phyloP scores from a whole-genome alignment of 2,329 filamentous ascomycete species.

The Paecilomyces niveus region DNA sequence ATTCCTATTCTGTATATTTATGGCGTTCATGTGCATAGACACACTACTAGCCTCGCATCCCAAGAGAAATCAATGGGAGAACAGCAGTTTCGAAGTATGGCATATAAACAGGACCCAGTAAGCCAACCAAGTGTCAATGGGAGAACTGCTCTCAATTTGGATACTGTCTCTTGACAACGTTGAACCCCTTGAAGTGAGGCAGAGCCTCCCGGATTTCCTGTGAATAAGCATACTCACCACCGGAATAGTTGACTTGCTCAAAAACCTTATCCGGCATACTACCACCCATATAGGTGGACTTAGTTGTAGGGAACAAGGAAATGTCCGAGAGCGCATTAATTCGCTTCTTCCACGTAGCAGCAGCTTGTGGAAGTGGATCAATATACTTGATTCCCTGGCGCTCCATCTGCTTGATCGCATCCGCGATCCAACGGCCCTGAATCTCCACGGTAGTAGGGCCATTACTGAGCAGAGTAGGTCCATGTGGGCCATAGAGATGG shows the following conservation, averaged over 20 bases:
- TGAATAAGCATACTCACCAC: slow-evolving; percentile 15
- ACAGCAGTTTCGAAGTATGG: not conserved
- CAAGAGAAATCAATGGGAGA: not conserved
- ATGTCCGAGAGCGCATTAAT: slow-evolving; percentile 39
- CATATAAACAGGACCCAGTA: not conserved
- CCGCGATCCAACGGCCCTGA: slow-evolving; percentile 51
- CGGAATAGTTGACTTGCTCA: slow-evolving; percentile 45
- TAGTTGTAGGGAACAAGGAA: slow-evolving; percentile 42
- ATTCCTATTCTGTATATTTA: not conserved
- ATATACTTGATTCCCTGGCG: slow-evolving; percentile 43
- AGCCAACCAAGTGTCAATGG: not conserved
- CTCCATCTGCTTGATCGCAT: slow-evolving; percentile 45
- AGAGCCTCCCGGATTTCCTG: slow-evolving; percentile 14
- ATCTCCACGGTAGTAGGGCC: slow-evolving; percentile 48
- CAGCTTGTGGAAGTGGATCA: slow-evolving; percentile 42
- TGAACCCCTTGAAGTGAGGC: slow-evolving; percentile 12
- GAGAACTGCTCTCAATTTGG: not conserved
- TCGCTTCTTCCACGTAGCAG: slow-evolving; percentile 43
- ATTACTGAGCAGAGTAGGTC: slow-evolving; percentile 50
- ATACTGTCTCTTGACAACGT: slow-evolving; percentile 8
- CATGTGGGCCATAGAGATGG: slow-evolving; percentile 49
- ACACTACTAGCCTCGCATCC: not conserved
- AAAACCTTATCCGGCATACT: slow-evolving; percentile 49
- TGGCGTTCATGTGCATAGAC: not conserved
- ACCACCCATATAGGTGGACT: slow-evolving; percentile 51